Evolutionary conservation across 495 filamentous ascomycete species (phyloP).

Genomic region (Aspergillus steynii): DNA sequence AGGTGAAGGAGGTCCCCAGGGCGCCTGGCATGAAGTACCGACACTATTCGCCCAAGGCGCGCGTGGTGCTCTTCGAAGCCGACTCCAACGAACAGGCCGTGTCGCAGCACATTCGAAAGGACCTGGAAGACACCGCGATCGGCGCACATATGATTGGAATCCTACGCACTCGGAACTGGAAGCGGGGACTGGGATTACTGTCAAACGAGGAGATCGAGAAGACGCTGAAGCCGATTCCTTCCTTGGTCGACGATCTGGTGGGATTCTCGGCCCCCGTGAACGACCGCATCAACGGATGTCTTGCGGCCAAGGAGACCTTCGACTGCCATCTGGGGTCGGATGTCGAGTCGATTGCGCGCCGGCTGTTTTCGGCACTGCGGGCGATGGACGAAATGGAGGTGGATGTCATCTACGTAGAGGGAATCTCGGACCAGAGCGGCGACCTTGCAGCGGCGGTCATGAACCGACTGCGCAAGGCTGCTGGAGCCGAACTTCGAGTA

Average conservation of each 20-base stretch:
- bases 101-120: conserved; percentile 34
- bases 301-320: conserved; percentile 36
- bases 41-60: conserved; percentile 92
- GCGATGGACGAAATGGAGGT: conserved; percentile 78
- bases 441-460: conserved; percentile 92
- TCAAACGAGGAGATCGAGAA: conserved; percentile 27
- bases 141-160: conserved; percentile 48
- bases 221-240: conserved; percentile 26
- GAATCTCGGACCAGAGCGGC: conserved; percentile 70
- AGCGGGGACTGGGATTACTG: conserved; percentile 32
- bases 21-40: conserved; percentile 99
- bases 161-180: conserved; percentile 49
- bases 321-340: conserved; percentile 65
- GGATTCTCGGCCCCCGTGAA: conserved; percentile 35
- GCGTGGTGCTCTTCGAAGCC: conserved; percentile 77
- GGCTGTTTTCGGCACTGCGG: conserved; percentile 82
- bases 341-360: conserved; percentile 73
- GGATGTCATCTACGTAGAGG: conserved; percentile 89
- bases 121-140: conserved; percentile 38
- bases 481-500: conserved; percentile 49
- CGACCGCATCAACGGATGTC: conserved; percentile 23
- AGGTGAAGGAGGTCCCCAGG: conserved; percentile 58
- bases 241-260: conserved; percentile 30
- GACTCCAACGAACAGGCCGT: conserved; percentile 36
- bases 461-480: conserved; percentile 92